phyloP scores from a whole-genome alignment of 192 early-diverging fungal species.

The Geranomyces variabilis region DNA sequence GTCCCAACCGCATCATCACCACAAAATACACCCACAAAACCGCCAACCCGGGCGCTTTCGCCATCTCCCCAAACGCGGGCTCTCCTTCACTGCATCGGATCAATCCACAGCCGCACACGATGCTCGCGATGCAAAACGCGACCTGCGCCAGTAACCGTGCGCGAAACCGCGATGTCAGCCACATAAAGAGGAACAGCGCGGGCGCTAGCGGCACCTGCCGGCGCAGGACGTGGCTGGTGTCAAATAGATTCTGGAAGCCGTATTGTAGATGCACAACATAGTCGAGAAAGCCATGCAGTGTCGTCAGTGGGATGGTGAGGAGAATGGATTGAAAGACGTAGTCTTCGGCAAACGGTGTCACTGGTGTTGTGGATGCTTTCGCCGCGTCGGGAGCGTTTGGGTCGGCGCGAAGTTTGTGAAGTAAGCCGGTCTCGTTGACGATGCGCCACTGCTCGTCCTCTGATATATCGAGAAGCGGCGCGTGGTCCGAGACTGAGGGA shows the following conservation, averaged over 20 bases:
- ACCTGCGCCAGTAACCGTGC: constrained; percentile 9
- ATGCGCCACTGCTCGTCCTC: constrained; percentile 45
- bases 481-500: constrained; percentile 4
- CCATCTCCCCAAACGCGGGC: constrained; percentile 41
- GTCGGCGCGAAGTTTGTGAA: constrained; percentile 36
- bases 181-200: constrained; percentile 31
- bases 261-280: constrained; percentile 46
- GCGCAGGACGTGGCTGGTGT: constrained; percentile 3
- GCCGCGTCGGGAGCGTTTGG: background rate
- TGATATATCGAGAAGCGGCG: constrained; percentile 33
- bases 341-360: background rate
- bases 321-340: constrained; percentile 25
- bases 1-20: constrained; percentile 35
- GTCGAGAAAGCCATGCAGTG: constrained; percentile 35
- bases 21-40: constrained; percentile 44
- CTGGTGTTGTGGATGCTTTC: background rate
- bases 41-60: constrained; percentile 44
- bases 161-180: constrained; percentile 24
- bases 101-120: constrained; percentile 24
- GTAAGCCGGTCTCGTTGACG: constrained; percentile 42
- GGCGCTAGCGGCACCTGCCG: constrained; percentile 30
- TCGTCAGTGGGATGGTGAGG: constrained; percentile 32
- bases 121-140: constrained; percentile 24
- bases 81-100: constrained; percentile 21
- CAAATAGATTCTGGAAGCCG: constrained; percentile 28